Evolutionary conservation across 805 yeast species (phyloP).

Genomic region (Candida khao-thaluensis): DNA sequence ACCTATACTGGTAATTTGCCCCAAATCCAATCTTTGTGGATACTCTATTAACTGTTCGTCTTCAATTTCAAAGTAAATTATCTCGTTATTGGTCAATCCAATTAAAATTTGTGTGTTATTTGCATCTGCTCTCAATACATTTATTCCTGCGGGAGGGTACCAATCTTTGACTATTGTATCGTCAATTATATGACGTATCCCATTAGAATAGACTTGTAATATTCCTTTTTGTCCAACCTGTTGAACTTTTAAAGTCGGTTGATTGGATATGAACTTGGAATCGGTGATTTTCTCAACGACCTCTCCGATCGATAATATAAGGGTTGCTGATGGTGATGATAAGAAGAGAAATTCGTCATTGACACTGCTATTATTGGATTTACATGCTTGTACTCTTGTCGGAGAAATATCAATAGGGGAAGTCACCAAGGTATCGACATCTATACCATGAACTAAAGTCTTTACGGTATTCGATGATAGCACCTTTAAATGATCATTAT

Average conservation of each 20-base stretch:
- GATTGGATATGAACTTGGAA: slow-evolving; percentile 56
- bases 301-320: slow-evolving; percentile 76
- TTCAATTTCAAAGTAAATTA: slow-evolving; percentile 81
- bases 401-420: slow-evolving; percentile 72
- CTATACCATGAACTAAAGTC: slow-evolving; percentile 54
- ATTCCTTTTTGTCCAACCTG: slow-evolving; percentile 64
- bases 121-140: slow-evolving; percentile 56
- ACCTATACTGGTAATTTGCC: slow-evolving; percentile 45
- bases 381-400: slow-evolving; percentile 62
- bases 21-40: slow-evolving; percentile 56
- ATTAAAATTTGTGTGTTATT: slow-evolving; percentile 69
- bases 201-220: slow-evolving; percentile 71
- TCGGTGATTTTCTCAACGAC: slow-evolving; percentile 72
- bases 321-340: slow-evolving; percentile 57
- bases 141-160: slow-evolving; percentile 79
- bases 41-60: slow-evolving; percentile 70
- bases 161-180: slow-evolving; percentile 56
- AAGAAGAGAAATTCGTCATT: slow-evolving; percentile 66
- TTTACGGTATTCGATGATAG: slow-evolving; percentile 31
- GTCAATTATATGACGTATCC: slow-evolving; percentile 53
- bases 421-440: slow-evolving; percentile 61
- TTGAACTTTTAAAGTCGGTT: slow-evolving; percentile 64
- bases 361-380: slow-evolving; percentile 40
- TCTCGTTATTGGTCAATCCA: slow-evolving; percentile 68
- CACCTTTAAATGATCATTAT: slow-evolving; percentile 18